These are phyloP conservation scores for Teratosphaeriaceae sp. DNA, from an alignment of 2,329 filamentous ascomycete species.

Conservation along the genomic window DNA sequence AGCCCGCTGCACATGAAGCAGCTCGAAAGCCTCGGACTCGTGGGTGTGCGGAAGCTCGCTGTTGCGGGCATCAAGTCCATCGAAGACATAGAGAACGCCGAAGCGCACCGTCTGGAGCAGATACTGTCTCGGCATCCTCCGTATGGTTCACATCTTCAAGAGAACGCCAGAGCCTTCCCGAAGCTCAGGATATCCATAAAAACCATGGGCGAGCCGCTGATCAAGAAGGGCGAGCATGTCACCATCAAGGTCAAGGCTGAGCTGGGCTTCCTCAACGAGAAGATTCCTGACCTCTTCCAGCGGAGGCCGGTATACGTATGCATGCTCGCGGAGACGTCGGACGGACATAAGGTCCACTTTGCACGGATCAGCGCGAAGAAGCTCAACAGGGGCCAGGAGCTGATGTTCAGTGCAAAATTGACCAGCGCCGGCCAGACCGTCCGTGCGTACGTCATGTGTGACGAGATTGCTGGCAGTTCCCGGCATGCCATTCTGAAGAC, in stretches of 20 bases:
- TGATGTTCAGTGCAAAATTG: slow-evolving; percentile 55
- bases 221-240: slow-evolving; percentile 38
- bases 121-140: slow-evolving; percentile 74
- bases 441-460: slow-evolving; percentile 69
- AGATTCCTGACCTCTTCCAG: slow-evolving; percentile 54
- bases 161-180: slow-evolving; percentile 64
- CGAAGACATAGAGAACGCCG: slow-evolving; percentile 58
- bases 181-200: slow-evolving; percentile 52
- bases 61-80: slow-evolving; percentile 65
- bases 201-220: slow-evolving; percentile 38
- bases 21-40: slow-evolving; percentile 69
- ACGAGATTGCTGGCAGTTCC: slow-evolving; percentile 65
- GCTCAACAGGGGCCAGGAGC: slow-evolving; percentile 54
- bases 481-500: slow-evolving; percentile 47
- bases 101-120: slow-evolving; percentile 68
- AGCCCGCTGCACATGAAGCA: slow-evolving; percentile 76
- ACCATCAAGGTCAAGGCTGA: slow-evolving; percentile 58
- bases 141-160: slow-evolving; percentile 65
- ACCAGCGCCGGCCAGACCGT: slow-evolving; percentile 51
- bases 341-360: slow-evolving; percentile 65
- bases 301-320: slow-evolving; percentile 62
- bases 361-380: slow-evolving; percentile 56
- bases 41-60: slow-evolving; percentile 66
- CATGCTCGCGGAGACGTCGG: slow-evolving; percentile 64
- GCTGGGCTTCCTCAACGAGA: slow-evolving; percentile 66